Percentiles rank a stretch among this genome's conserved stretches.
phyloP scores from a whole-genome alignment of 306 rosid genomes.

The Vigna angularis region DNA sequence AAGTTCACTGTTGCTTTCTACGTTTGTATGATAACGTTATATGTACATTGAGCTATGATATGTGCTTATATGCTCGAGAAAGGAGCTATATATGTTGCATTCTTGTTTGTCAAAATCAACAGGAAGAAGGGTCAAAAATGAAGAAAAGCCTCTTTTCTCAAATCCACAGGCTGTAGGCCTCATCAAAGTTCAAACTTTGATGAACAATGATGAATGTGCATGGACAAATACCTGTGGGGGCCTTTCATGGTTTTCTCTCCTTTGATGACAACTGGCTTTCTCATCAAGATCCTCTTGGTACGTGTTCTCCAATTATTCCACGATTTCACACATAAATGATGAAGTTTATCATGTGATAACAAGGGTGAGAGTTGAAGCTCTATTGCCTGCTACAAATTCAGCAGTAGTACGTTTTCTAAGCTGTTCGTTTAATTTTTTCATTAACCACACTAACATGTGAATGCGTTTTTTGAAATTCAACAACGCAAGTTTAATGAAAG shows the following conservation, averaged over 20 bases:
- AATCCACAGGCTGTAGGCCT: constrained; percentile 45
- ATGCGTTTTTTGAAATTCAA: not conserved
- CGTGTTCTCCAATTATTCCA: constrained; percentile 31
- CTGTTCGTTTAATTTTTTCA: not conserved
- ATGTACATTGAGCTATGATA: constrained; percentile 10
- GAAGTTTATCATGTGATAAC: not conserved
- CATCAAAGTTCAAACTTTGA: constrained; percentile 44
- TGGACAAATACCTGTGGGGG: constrained; percentile 49
- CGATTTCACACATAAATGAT: not conserved
- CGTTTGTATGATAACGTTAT: not conserved
- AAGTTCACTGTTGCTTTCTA: constrained; percentile 8
- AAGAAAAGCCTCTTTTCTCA: constrained; percentile 41
- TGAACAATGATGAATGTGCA: constrained; percentile 48
- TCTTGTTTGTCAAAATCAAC: constrained; percentile 35
- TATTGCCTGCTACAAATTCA: not conserved
- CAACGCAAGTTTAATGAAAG: not conserved
- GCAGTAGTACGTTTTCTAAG: not conserved
- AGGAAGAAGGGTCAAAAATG: constrained; percentile 38
- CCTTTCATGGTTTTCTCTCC: constrained; percentile 53
- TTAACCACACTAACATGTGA: not conserved
- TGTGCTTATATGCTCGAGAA: not conserved
- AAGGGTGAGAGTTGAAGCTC: not conserved
- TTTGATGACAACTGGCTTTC: constrained; percentile 53
- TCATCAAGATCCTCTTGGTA: constrained; percentile 44
- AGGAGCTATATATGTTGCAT: not conserved